Evolutionary conservation across 2,329 filamentous ascomycete species (phyloP).

Genomic region (Plenodomus tracheiphilus): DNA sequence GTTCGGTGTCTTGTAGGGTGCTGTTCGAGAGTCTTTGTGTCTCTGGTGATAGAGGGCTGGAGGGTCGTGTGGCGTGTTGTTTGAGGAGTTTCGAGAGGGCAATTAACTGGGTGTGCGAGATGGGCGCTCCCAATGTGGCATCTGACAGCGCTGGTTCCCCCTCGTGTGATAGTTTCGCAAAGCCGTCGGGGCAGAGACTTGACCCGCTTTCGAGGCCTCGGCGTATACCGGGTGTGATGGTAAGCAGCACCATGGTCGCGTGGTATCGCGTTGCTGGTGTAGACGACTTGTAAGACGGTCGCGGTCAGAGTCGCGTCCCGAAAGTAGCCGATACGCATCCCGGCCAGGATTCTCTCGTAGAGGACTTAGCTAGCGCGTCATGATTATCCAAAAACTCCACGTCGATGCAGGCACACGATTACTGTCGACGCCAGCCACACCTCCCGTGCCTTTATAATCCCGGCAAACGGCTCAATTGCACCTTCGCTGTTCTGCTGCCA

Average conservation of each 20-base stretch:
- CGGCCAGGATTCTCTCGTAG: slow-evolving; percentile 3
- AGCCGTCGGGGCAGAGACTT: slow-evolving; percentile 18
- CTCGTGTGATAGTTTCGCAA: slow-evolving; percentile 27
- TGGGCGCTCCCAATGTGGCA: slow-evolving; percentile 64
- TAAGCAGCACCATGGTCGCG: slow-evolving; percentile 70
- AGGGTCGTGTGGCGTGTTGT: slow-evolving; percentile 15
- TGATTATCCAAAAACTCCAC: slow-evolving; percentile 33
- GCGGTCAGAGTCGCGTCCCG: neutral
- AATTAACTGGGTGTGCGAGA: slow-evolving; percentile 72
- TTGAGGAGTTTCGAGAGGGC: slow-evolving; percentile 61
- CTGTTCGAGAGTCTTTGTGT: too few species aligned
- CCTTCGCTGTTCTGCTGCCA: neutral
- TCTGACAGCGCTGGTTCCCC: slow-evolving; percentile 56
- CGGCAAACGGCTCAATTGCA: slow-evolving; percentile 30
- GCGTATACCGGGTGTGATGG: slow-evolving; percentile 71
- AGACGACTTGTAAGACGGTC: neutral
- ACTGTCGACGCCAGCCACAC: neutral
- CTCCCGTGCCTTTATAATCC: slow-evolving; percentile 9
- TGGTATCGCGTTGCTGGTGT: slow-evolving; percentile 3
- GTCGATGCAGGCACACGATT: neutral
- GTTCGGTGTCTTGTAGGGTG: too few species aligned
- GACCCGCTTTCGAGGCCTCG: slow-evolving; percentile 57
- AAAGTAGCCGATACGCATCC: neutral
- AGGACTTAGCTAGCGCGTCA: slow-evolving; percentile 27
- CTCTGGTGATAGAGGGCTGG: neutral